phyloP scores from a whole-genome alignment of 2,329 filamentous ascomycete genomes.

The Emmonsiellopsis sp. region DNA sequence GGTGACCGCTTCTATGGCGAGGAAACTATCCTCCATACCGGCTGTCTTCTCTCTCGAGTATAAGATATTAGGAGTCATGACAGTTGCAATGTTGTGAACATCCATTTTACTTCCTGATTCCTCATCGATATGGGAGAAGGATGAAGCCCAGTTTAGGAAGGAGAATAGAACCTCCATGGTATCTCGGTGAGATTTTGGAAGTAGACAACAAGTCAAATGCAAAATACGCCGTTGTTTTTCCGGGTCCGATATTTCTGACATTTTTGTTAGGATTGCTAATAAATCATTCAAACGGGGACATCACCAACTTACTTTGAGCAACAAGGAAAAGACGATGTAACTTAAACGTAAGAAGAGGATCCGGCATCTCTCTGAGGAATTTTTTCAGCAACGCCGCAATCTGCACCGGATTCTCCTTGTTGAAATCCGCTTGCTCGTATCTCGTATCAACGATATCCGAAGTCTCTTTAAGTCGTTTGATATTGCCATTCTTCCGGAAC shows the following conservation, averaged over 20 bases:
- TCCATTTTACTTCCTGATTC: slow-evolving; percentile 99
- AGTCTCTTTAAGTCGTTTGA: slow-evolving; percentile 81
- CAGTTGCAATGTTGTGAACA: slow-evolving; percentile 90
- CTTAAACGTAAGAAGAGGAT: slow-evolving; percentile 91
- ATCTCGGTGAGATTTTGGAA: slow-evolving; percentile 88
- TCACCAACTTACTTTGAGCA: slow-evolving; percentile 56
- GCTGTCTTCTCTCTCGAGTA: slow-evolving; percentile 46
- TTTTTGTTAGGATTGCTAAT: slow-evolving; percentile 6
- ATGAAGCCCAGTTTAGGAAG: slow-evolving; percentile 95
- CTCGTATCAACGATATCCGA: slow-evolving; percentile 80
- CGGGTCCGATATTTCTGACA: slow-evolving; percentile 62
- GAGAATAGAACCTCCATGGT: slow-evolving; percentile 90
- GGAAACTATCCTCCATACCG: slow-evolving; percentile 79
- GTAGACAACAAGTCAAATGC: slow-evolving; percentile 81
- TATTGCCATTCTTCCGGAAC: slow-evolving; percentile 98
- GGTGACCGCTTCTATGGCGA: slow-evolving; percentile 87
- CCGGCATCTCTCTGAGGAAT: slow-evolving; percentile 86
- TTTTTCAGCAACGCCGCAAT: slow-evolving; percentile 90
- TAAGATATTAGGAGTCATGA: slow-evolving; percentile 92
- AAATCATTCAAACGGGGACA: slow-evolving; percentile 11
- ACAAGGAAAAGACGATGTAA: slow-evolving; percentile 84
- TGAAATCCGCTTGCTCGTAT: slow-evolving; percentile 75
- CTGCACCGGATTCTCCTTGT: slow-evolving; percentile 83
- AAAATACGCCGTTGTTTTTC: slow-evolving; percentile 75
- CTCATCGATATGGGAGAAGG: slow-evolving; percentile 94